Evolutionary conservation across 23 red algal genomes (phyloP), one percentile per base, ranked within the genome.

Genomic region (Agarophyton chilense): DNA sequence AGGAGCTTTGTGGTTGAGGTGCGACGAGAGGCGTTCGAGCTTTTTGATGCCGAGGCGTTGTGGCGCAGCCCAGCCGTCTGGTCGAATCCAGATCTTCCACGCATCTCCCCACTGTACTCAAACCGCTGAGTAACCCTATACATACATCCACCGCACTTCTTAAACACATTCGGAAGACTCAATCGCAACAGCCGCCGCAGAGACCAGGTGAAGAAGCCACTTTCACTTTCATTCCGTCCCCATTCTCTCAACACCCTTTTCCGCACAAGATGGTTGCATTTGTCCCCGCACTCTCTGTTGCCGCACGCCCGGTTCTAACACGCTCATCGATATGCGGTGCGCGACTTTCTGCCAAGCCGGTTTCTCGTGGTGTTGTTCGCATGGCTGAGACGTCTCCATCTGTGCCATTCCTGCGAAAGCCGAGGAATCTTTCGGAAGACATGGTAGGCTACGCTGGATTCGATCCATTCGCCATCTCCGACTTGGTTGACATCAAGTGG

Each of bases 401-500:
- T 14, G 73, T 90, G 33, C 86, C 86, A 1, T 90, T 90, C 86
- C 73, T 90, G 4, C 54, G 72, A 4, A 79, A 87, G 62, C 82
- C 86, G 42, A 90, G 64, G 72, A 77, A 77, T 24, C 72, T 79
- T 18, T 65, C 54, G 18, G 73, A 90, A 36, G 86, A 79, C 61
- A 77, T 90, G 72, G 40, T 67, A 7, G 86, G 86, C 10, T 90
- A 77, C 72, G 61, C 73, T 4, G 78, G 83, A 21, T 99, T 99
- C 82, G 97, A 99, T 74, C 97, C 97, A n/a, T 87, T 99, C 32
- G 82, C 76, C 51, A 52, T 99, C 28, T 91, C 97, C 34, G 75
- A 94, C n/a, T 35, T 89, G 28, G 14, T 99, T 44, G 75, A 92
- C 62, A 49, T 96, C 72, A 79, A 94, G 80, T 99, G 90, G 89